These are phyloP conservation scores for Fusarium sp. DNA, from an alignment of 2,329 filamentous ascomycete species.

Conservation along the genomic window DNA sequence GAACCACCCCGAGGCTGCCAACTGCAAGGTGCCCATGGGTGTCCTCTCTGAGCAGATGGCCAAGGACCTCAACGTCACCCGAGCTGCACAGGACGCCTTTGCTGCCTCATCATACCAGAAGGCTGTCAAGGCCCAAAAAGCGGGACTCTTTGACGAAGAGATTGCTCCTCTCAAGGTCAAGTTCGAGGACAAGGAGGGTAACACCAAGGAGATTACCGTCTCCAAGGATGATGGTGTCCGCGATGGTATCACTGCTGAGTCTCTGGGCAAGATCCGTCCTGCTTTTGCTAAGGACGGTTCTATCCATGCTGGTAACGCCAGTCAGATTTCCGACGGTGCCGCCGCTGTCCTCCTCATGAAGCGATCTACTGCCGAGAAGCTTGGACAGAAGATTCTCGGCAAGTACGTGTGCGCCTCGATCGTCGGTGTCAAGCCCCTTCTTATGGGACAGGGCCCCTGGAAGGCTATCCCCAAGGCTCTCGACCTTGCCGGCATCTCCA, in stretches of 20 bases:
- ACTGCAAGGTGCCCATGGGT: conserved; percentile 99
- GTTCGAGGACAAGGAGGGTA: conserved; percentile 88
- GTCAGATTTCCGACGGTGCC: conserved; percentile 94
- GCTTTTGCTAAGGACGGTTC: conserved; percentile 91
- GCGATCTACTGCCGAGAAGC: conserved; percentile 85
- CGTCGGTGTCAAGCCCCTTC: conserved; percentile 88
- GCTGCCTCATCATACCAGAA: conserved; percentile 94
- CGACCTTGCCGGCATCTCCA: conserved; percentile 83
- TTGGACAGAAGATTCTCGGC: conserved; percentile 89
- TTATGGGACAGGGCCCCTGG: conserved; percentile 97
- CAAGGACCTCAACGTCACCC: conserved; percentile 77
- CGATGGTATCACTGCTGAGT: conserved; percentile 84
- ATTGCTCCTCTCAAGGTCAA: conserved; percentile 88
- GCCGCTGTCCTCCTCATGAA: conserved; percentile 96
- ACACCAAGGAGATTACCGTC: conserved; percentile 85
- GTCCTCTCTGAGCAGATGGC: conserved; percentile 95
- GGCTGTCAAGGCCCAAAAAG: conserved; percentile 83
- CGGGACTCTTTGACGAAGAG: conserved; percentile 92
- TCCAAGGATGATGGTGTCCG: conserved; percentile 88
- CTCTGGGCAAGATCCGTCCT: conserved; percentile 87
- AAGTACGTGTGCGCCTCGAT: conserved; percentile 90
- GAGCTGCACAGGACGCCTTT: conserved; percentile 86
- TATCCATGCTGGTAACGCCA: conserved; percentile 97
- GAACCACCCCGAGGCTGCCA: conserved; percentile 80
- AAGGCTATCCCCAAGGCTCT: conserved; percentile 94